phyloP scores from a whole-genome alignment of 2,329 filamentous ascomycete species.

The Botrytis squamosa region DNA sequence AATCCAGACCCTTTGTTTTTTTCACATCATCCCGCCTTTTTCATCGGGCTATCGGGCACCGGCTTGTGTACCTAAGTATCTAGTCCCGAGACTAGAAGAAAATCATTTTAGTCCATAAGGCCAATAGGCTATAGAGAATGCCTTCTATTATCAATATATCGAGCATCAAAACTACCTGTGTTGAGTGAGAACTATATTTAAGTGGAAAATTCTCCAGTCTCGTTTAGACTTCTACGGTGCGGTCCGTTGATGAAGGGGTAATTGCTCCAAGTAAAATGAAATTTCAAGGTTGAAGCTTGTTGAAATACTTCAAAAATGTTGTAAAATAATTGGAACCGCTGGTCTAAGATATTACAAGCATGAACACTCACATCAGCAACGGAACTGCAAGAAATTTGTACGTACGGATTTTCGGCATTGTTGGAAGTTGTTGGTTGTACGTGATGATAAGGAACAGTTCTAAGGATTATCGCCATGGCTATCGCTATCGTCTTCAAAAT shows the following conservation, averaged over 20 bases:
- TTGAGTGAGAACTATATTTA: not conserved
- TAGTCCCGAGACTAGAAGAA: slow-evolving; percentile 3
- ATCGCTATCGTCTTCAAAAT: not conserved
- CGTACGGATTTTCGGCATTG: not conserved
- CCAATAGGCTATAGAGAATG: slow-evolving; percentile 8
- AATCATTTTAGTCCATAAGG: not conserved
- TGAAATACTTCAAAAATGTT: not conserved
- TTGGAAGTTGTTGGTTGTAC: slow-evolving; percentile 3
- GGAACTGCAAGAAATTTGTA: slow-evolving; percentile 19
- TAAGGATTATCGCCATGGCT: not conserved
- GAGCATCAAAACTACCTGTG: not conserved
- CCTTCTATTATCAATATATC: not conserved
- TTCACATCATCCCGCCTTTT: slow-evolving; percentile 10
- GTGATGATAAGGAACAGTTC: slow-evolving; percentile 3
- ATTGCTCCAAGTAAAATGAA: not conserved
- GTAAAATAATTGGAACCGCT: not conserved
- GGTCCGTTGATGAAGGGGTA: slow-evolving; percentile 18
- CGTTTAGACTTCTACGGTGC: slow-evolving; percentile 8
- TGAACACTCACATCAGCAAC: slow-evolving; percentile 14
- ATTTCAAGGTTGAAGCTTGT: slow-evolving; percentile 11
- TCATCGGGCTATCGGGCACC: slow-evolving; percentile 11
- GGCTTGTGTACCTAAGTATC: not conserved
- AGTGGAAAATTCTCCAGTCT: not conserved
- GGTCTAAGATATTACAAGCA: slow-evolving; percentile 3
- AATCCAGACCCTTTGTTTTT: slow-evolving; percentile 13